Evolutionary conservation across 2,329 filamentous ascomycete species (phyloP).

Genomic region (Sporothrix brunneoviolacea): DNA sequence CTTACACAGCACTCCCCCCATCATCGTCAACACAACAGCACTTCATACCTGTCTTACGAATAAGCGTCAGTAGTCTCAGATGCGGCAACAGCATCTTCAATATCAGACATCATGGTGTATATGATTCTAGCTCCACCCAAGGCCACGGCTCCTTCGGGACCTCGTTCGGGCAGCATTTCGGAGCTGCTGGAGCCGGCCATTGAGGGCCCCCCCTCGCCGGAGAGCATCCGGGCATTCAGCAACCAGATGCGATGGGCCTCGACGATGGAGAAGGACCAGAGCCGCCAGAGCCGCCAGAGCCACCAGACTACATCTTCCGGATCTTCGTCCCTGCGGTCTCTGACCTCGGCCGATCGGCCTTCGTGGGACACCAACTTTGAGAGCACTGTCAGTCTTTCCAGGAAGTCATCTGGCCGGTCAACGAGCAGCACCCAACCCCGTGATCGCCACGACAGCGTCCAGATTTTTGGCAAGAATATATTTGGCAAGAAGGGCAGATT

Average conservation of each 20-base stretch:
- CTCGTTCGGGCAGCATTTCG: constrained; percentile 22
- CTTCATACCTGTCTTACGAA: not conserved
- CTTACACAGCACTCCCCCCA: not conserved
- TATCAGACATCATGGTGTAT: not conserved
- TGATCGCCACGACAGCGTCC: constrained; percentile 53
- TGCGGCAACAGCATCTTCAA: not conserved
- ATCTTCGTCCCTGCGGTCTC: constrained; percentile 47
- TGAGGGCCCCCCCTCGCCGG: constrained; percentile 55
- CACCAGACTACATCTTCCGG: constrained; percentile 47
- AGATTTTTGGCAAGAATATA: constrained; percentile 52
- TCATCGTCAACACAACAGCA: not conserved
- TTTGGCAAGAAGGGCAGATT: constrained; percentile 49
- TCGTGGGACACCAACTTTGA: constrained; percentile 47
- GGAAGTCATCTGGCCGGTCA: constrained; percentile 52
- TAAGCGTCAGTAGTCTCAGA: not conserved
- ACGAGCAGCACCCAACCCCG: constrained; percentile 43
- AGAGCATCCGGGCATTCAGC: constrained; percentile 51
- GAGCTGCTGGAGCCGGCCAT: constrained; percentile 51
- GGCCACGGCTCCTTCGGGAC: constrained; percentile 9
- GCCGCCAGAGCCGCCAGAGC: constrained; percentile 23
- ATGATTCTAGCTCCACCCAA: constrained; percentile 7
- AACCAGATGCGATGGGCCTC: constrained; percentile 53
- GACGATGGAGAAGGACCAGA: constrained; percentile 37
- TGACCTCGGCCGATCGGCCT: constrained; percentile 35
- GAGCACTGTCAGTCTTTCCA: constrained; percentile 33